Evolutionary conservation across 768 basidiomycete species (phyloP).

Genomic region (Russula emetica): DNA sequence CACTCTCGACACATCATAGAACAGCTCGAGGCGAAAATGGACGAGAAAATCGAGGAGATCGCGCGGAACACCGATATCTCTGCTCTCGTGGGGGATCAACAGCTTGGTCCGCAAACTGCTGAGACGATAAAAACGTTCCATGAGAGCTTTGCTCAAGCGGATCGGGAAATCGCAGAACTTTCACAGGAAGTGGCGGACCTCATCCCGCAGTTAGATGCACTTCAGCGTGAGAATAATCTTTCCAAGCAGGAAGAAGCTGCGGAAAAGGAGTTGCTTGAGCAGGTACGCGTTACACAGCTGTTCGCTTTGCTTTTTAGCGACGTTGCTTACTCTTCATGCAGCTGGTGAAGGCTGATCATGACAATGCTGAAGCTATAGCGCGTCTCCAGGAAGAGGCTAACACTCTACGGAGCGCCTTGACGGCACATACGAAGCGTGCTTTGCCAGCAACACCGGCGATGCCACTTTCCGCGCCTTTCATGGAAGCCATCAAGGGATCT

Average conservation of each 20-base stretch:
- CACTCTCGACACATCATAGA: constrained; percentile 21
- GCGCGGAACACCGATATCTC: constrained; percentile 8
- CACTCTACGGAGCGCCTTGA: constrained; percentile 6
- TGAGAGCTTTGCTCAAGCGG: constrained; percentile 15
- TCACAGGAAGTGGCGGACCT: constrained; percentile 23
- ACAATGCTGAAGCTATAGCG: constrained; percentile 14
- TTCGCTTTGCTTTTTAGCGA: no score
- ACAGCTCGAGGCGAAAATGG: constrained; percentile 20
- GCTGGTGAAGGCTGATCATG: constrained; percentile 20
- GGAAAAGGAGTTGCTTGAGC: constrained; percentile 22
- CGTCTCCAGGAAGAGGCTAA: constrained; percentile 15
- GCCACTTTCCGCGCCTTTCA: constrained; percentile 10
- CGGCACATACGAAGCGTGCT: constrained; percentile 5
- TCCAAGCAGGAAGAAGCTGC: constrained; percentile 28
- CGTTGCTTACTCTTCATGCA: not conserved
- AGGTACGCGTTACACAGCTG: constrained; percentile 28
- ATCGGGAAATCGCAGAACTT: constrained; percentile 22
- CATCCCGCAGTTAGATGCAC: constrained; percentile 11
- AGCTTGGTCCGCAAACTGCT: constrained; percentile 8
- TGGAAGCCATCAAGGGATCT: constrained; percentile 15
- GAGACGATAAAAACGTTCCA: constrained; percentile 13
- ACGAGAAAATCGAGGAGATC: constrained; percentile 27
- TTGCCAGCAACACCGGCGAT: not conserved
- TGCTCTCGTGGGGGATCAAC: not conserved
- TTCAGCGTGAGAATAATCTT: constrained; percentile 12